Evolutionary conservation across 768 basidiomycete species (phyloP).

Genomic region (Gautieria morchelliformis): DNA sequence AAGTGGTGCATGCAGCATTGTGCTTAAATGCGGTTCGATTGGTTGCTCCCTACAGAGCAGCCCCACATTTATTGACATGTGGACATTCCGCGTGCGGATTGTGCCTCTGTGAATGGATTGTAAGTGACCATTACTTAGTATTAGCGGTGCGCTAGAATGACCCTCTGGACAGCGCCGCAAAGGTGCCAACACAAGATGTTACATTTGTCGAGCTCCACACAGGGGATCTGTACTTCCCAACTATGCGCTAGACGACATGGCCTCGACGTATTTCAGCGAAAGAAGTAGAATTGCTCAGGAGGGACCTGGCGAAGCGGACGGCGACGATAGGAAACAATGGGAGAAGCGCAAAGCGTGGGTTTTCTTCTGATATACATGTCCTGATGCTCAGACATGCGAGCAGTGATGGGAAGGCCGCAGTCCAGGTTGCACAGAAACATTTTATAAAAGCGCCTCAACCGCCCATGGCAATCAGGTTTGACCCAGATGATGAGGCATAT

Average conservation of each 20-base stretch:
- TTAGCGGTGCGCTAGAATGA: neutral
- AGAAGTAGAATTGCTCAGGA: slow-evolving; percentile 35
- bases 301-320: slow-evolving; percentile 40
- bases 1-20: slow-evolving; percentile 17
- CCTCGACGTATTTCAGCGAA: slow-evolving; percentile 47
- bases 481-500: too few species aligned
- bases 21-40: slow-evolving; percentile 2
- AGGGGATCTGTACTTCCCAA: slow-evolving; percentile 51
- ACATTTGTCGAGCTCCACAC: neutral
- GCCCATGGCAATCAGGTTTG: neutral
- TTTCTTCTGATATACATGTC: neutral
- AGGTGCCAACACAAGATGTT: neutral
- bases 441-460: neutral
- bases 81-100: slow-evolving; percentile 67
- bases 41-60: slow-evolving; percentile 33
- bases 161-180: neutral
- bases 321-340: slow-evolving; percentile 36
- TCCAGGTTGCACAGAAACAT: slow-evolving; percentile 1
- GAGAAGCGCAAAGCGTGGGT: slow-evolving; percentile 43
- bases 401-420: slow-evolving; percentile 9
- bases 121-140: slow-evolving; percentile 20
- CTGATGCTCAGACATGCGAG: slow-evolving; percentile 9
- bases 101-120: slow-evolving; percentile 58
- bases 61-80: slow-evolving; percentile 59
- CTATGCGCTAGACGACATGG: slow-evolving; percentile 47